A percentile compares a stretch with the other conserved stretches of the same genome.
phyloP scores from a whole-genome alignment of 345 rosid genomes.

The Xanthoceras sorbifolium region DNA sequence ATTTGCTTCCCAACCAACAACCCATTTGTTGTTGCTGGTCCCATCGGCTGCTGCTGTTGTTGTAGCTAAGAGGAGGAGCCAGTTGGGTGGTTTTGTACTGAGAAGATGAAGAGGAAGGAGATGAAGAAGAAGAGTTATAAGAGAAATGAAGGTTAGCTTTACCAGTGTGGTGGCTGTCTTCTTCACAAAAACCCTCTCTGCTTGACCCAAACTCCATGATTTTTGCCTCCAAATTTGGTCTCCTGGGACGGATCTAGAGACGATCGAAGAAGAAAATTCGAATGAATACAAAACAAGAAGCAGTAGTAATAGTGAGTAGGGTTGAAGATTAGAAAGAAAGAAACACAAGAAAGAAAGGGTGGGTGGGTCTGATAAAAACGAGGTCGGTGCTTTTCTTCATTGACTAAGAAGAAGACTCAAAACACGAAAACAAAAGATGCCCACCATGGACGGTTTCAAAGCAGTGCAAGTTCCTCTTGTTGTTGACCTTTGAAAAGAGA shows the following conservation, averaged over 20 bases:
- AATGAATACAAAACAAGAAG: background rate
- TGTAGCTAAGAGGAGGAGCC: slow-evolving; percentile 16
- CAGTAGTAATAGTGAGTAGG: background rate
- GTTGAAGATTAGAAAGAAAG: slow-evolving; percentile 20
- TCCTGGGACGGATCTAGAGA: background rate
- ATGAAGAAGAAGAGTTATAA: slow-evolving; percentile 31
- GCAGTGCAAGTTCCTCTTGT: slow-evolving; percentile 17
- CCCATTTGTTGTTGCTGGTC: slow-evolving; percentile 29
- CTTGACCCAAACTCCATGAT: slow-evolving; percentile 35
- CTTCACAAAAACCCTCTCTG: slow-evolving; percentile 29
- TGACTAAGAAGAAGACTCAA: slow-evolving; percentile 23
- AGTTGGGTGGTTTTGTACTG: slow-evolving; percentile 25
- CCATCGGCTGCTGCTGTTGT: slow-evolving; percentile 9
- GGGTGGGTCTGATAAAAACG: background rate
- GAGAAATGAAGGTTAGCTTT: slow-evolving; percentile 32
- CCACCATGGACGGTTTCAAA: slow-evolving; percentile 23
- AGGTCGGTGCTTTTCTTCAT: slow-evolving; percentile 26
- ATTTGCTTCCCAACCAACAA: slow-evolving; percentile 38
- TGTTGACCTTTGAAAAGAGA: slow-evolving; percentile 31
- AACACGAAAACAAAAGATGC: slow-evolving; percentile 8
- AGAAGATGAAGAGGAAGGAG: slow-evolving; percentile 35
- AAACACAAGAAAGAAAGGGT: too few species aligned
- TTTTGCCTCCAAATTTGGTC: background rate
- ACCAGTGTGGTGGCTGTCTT: slow-evolving; percentile 26
- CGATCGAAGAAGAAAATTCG: slow-evolving; percentile 6